Evolutionary conservation across 768 basidiomycete species (phyloP), one percentile per base, ranked within the genome.

Genomic region (Lactarius evosmus): DNA sequence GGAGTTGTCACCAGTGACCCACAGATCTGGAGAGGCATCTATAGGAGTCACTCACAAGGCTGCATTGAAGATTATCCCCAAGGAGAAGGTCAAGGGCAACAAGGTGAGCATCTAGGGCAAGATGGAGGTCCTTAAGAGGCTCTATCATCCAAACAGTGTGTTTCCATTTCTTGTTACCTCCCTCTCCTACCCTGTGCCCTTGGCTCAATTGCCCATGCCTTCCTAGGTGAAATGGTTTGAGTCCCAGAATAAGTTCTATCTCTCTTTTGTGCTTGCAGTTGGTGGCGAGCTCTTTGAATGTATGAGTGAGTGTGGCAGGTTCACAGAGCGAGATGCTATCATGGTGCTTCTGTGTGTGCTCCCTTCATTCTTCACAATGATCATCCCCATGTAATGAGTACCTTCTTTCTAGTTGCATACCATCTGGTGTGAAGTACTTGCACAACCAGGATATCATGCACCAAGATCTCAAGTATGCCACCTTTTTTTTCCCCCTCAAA

Each of bases 251-350:
- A 97, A 97, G 77, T 97, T 92, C 75, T 98, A 95, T 73, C 84
- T 98, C 19, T 83, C 89, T 0, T 96, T 96, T 70, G 93, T 97
- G 74, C 87, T 98, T 9, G 95, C 94, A 0, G 82, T 85, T 0
- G 96, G 97, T 7, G 96, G 97, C 34, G 97, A 98, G 72, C 82
- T 98, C 2, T 99, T 99, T 72, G 89, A 93, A 55, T 82, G 93
- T 53, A 92, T 98, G 67, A 75, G 88, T 46, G 77, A 87, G 65
- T 83, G 81, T 66, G 96, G 96, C 16, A 95, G 91, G 70, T 96
- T 98, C 70, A 97, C 94, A 0, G 96, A 99, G 72, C 83, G 84
- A 51, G 93, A 98, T 71, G 96, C 93, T 1, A 85, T 93, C 1
- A 73, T 76, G 3, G 90, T 94, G 16, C 78, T 95, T 12, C 76